Conservation (phyloP, 2,329 filamentous ascomycete genomes). For the Colletotrichum scovillei region DNA sequence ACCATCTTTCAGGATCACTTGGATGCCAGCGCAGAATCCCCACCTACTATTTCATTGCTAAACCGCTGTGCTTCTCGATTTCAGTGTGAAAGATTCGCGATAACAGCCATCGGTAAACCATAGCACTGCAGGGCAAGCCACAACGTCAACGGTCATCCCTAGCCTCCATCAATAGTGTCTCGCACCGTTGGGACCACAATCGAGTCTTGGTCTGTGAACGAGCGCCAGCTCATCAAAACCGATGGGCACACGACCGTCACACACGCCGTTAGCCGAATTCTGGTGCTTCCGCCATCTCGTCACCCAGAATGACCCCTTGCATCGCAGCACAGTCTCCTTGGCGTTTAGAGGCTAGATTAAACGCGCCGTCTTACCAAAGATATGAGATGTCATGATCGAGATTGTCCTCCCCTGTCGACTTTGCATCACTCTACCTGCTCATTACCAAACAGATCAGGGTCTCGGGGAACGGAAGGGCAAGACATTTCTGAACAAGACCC, state of each 20-base stretch:
- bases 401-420: not conserved
- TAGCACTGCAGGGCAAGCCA: slow-evolving; percentile 8
- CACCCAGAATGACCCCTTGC: slow-evolving; percentile 10
- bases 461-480: not conserved
- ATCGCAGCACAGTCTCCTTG: slow-evolving; percentile 16
- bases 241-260: not conserved
- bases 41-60: not conserved
- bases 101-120: not conserved
- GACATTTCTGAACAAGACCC: slow-evolving; percentile 23
- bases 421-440: not conserved
- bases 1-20: not conserved
- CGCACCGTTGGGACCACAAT: not conserved
- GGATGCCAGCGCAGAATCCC: not conserved
- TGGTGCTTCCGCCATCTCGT: not conserved
- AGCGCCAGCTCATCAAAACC: slow-evolving; percentile 10
- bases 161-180: not conserved
- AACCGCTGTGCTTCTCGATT: not conserved
- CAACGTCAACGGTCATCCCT: slow-evolving; percentile 21
- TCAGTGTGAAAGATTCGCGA: not conserved
- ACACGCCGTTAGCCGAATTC: not conserved
- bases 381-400: slow-evolving; percentile 23
- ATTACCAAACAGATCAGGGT: not conserved
- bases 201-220: not conserved
- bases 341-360: not conserved
- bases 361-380: not conserved